These are phyloP conservation scores for Corchorus olitorius DNA, from an alignment of 345 rosid species.

Conservation along the genomic window DNA sequence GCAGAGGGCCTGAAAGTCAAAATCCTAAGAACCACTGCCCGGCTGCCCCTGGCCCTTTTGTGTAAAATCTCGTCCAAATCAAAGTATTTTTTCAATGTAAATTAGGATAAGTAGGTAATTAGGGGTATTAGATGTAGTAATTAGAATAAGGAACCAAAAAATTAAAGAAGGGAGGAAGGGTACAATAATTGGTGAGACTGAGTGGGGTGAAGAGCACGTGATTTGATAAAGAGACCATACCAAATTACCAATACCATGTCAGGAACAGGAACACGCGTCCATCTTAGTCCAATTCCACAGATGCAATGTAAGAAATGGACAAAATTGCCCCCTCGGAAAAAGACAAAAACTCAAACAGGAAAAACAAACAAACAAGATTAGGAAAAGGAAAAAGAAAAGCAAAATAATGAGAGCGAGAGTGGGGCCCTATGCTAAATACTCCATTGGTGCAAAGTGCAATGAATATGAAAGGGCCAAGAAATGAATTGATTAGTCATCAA, in stretches of 20 bases:
- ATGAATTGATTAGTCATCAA: background rate
- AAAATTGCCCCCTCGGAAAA: background rate
- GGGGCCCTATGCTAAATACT: background rate
- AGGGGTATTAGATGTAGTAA: no score
- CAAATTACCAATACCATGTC: slow-evolving; percentile 16
- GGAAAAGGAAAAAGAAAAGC: background rate
- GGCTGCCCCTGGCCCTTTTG: no score
- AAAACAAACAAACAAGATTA: no score
- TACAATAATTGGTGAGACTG: slow-evolving; percentile 17
- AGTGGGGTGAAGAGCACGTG: slow-evolving; percentile 11
- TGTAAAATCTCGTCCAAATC: no score
- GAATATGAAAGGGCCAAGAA: no score
- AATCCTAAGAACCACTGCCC: no score
- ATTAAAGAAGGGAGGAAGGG: no score
- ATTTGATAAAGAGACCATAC: background rate
- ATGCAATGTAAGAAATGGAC: background rate
- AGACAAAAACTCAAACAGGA: background rate
- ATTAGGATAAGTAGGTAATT: no score
- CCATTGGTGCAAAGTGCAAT: background rate
- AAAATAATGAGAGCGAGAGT: background rate
- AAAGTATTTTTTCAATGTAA: no score
- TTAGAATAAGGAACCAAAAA: no score
- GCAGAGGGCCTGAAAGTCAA: no score
- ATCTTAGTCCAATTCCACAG: background rate
- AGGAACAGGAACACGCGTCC: slow-evolving; percentile 5